Conservation (phyloP, 2,329 filamentous ascomycete genomes). For the Microascus cirrosus region DNA sequence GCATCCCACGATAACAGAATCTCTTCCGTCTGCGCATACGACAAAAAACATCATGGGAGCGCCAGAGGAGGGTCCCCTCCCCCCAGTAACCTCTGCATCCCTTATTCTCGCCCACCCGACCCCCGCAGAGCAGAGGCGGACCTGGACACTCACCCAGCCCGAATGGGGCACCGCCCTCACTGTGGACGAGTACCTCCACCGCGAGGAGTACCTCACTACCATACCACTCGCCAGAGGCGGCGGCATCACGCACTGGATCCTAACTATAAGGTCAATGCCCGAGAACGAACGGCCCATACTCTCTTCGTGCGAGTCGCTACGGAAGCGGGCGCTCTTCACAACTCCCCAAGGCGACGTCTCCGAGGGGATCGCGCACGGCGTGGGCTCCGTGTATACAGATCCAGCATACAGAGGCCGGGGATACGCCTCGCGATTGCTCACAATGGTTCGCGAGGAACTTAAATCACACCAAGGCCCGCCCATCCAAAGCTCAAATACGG, state of each 20-base stretch:
- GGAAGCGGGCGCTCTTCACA: slow-evolving; percentile 39
- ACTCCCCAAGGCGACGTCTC: background rate
- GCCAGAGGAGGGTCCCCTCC: slow-evolving; percentile 1
- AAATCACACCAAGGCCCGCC: slow-evolving; percentile 20
- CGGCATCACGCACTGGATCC: slow-evolving; percentile 53
- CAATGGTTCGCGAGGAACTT: slow-evolving; percentile 43
- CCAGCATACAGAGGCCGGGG: slow-evolving; percentile 56
- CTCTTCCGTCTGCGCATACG: background rate
- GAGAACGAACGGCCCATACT: slow-evolving; percentile 40
- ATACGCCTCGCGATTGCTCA: slow-evolving; percentile 69
- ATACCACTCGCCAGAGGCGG: slow-evolving; percentile 46
- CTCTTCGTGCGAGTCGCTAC: slow-evolving; percentile 53
- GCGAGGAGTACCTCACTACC: slow-evolving; percentile 46
- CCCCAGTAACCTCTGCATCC: slow-evolving; percentile 6
- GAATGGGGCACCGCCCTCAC: slow-evolving; percentile 50
- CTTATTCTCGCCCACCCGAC: slow-evolving; percentile 45
- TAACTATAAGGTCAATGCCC: slow-evolving; percentile 33
- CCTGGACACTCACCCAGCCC: slow-evolving; percentile 43
- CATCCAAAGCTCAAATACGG: background rate
- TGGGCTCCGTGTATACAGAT: slow-evolving; percentile 71
- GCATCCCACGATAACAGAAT: background rate
- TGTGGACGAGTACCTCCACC: slow-evolving; percentile 42
- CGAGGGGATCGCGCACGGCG: slow-evolving; percentile 48
- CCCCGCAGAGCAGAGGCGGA: slow-evolving; percentile 36
- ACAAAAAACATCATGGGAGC: background rate